Evolutionary conservation across 1,284 basidiomycete species (phyloP).

Genomic region (Ceratobasidium papillatum): DNA sequence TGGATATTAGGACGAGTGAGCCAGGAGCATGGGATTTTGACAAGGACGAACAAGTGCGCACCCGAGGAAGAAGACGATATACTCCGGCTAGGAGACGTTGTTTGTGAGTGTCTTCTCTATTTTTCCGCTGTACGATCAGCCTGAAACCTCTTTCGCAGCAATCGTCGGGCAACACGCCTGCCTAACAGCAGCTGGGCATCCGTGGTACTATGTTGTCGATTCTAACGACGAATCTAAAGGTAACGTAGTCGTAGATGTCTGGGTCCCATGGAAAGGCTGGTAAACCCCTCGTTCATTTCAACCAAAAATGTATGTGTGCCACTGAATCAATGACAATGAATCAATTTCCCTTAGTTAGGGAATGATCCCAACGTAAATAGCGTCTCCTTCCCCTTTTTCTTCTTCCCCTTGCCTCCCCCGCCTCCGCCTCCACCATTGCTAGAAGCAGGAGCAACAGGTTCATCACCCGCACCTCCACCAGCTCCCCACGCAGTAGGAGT

Average conservation of each 20-base stretch:
- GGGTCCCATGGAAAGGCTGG: slow-evolving; percentile 94
- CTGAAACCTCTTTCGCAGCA: slow-evolving; percentile 55
- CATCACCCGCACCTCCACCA: not conserved
- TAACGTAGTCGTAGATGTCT: slow-evolving; percentile 77
- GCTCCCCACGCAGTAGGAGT: slow-evolving; percentile 11
- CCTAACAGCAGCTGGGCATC: slow-evolving; percentile 75
- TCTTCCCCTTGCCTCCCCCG: slow-evolving; percentile 39
- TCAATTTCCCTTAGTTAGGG: slow-evolving; percentile 3
- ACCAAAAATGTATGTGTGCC: slow-evolving; percentile 11
- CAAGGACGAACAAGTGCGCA: slow-evolving; percentile 43
- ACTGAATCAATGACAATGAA: not conserved
- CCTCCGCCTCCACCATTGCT: not conserved
- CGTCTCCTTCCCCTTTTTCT: slow-evolving; percentile 44
- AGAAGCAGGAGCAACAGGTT: not conserved
- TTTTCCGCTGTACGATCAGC: slow-evolving; percentile 6
- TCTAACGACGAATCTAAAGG: slow-evolving; percentile 57
- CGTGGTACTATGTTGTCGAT: slow-evolving; percentile 86
- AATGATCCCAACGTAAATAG: slow-evolving; percentile 42
- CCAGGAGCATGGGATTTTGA: slow-evolving; percentile 79
- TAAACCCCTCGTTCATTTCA: slow-evolving; percentile 50
- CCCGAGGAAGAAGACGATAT: slow-evolving; percentile 13
- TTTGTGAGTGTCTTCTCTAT: slow-evolving; percentile 8
- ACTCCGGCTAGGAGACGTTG: slow-evolving; percentile 38
- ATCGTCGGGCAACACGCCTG: slow-evolving; percentile 83
- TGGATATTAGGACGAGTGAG: slow-evolving; percentile 75